Evolutionary conservation across 352 stramenopile genomes (phyloP).

Genomic region (Phytophthora kernoviae): DNA sequence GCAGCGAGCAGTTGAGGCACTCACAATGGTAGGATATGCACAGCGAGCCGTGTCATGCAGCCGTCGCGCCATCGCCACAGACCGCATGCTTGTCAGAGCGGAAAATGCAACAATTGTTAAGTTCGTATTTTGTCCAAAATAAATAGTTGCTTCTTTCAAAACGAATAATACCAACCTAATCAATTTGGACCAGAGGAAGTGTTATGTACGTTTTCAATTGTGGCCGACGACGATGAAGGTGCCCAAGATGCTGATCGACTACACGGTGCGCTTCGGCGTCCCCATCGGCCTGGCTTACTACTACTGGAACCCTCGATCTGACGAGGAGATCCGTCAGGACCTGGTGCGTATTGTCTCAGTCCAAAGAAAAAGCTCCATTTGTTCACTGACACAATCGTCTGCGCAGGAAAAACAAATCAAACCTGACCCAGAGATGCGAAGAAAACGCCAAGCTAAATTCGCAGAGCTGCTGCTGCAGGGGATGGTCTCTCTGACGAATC

Average conservation of each 20-base stretch:
- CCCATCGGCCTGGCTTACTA: conserved; percentile 67
- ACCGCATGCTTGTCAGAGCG: background rate
- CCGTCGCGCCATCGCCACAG: conserved; percentile 22
- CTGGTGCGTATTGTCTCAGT: conserved; percentile 51
- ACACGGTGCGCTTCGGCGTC: conserved; percentile 72
- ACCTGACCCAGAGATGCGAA: conserved; percentile 56
- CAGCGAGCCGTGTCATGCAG: conserved; percentile 21
- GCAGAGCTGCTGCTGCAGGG: conserved; percentile 72
- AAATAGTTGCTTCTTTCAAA: background rate
- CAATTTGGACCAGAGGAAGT: background rate
- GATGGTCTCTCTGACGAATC: conserved; percentile 53
- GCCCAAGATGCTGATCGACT: conserved; percentile 85
- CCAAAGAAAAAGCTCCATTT: background rate
- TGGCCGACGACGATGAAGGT: conserved; percentile 62
- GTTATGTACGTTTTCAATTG: background rate
- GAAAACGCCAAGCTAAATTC: conserved; percentile 79
- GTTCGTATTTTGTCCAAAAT: background rate
- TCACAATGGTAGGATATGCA: background rate
- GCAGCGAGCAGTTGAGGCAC: conserved; percentile 4
- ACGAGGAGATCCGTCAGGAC: conserved; percentile 79
- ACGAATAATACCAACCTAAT: background rate
- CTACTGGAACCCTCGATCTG: conserved; percentile 73
- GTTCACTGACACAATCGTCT: no score
- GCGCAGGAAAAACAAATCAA: conserved; percentile 71
- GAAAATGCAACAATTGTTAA: conserved; percentile 7